phyloP scores from a whole-genome alignment of 441 rosid genomes.

The Biscutella laevigata region DNA sequence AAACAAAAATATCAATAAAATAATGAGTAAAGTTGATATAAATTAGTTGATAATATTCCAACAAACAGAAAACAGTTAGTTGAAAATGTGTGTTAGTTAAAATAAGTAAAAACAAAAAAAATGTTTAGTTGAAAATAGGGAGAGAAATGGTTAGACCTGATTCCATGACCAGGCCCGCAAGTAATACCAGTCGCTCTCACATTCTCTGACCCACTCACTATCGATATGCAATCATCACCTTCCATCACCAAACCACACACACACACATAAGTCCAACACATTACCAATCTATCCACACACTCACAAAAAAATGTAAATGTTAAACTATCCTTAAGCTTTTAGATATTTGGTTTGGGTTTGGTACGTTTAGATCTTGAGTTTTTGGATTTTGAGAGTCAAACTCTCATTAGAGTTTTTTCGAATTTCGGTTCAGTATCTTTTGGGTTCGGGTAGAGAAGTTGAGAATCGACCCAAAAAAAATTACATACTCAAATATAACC shows the following conservation, averaged over 20 bases:
- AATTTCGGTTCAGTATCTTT: too few species aligned
- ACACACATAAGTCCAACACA: conserved; percentile 1
- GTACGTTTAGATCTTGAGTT: too few species aligned
- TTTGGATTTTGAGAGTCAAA: too few species aligned
- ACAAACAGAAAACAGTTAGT: not conserved
- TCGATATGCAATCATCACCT: conserved; percentile 93
- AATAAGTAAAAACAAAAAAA: not conserved
- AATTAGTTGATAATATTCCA: conserved; percentile 1
- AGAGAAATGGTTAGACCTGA: conserved; percentile 43
- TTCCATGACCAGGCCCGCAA: conserved; percentile 95
- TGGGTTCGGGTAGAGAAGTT: too few species aligned
- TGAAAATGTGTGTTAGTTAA: not conserved
- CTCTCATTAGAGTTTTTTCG: too few species aligned
- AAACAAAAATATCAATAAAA: not conserved
- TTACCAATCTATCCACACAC: not conserved
- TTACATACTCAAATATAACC: too few species aligned
- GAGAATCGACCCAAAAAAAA: too few species aligned
- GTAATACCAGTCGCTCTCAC: conserved; percentile 61
- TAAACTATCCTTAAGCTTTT: too few species aligned
- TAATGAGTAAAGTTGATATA: not conserved
- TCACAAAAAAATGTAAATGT: too few species aligned
- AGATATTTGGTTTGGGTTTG: too few species aligned
- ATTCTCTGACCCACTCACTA: conserved; percentile 74
- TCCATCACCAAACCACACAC: conserved; percentile 16
- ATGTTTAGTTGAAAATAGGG: conserved; percentile 26